phyloP scores from a whole-genome alignment of 768 basidiomycete species.

The Suillus placidus region DNA sequence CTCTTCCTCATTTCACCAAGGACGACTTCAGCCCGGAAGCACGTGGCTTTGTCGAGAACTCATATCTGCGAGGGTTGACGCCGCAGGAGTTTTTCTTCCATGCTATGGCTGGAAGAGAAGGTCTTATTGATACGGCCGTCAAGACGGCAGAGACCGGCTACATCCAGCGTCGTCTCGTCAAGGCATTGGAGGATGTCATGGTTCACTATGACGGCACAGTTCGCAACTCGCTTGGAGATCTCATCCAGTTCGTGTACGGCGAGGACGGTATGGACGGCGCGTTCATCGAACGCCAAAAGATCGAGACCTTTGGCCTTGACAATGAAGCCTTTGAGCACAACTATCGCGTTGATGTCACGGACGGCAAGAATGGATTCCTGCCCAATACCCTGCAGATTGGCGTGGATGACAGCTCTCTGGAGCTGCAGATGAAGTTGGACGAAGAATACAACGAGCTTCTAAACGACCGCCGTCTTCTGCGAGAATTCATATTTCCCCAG shows the following conservation, averaged over 20 bases:
- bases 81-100: constrained; percentile 99
- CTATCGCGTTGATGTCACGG: constrained; percentile 94
- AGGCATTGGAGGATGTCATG: constrained; percentile 96
- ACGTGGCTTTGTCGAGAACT: constrained; percentile 98
- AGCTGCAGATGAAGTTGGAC: constrained; percentile 83
- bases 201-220: constrained; percentile 98
- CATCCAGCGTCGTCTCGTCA: constrained; percentile 97
- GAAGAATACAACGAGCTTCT: constrained; percentile 68
- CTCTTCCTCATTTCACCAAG: constrained; percentile 96
- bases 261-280: constrained; percentile 99
- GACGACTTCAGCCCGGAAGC: constrained; percentile 99
- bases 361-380: constrained; percentile 77
- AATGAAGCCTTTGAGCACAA: constrained; percentile 85
- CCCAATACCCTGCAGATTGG: constrained; percentile 84
- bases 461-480: constrained; percentile 77
- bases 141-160: constrained; percentile 99
- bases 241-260: constrained; percentile 95
- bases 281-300: constrained; percentile 93
- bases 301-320: constrained; percentile 85
- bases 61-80: constrained; percentile 92
- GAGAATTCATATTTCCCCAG: constrained; percentile 82
- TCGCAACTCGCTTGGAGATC: constrained; percentile 93
- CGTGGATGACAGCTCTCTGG: constrained; percentile 80
- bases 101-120: constrained; percentile 99
- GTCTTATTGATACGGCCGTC: constrained; percentile 98